A percentile compares a stretch with the other conserved stretches of the same genome.
Evolutionary conservation across 768 basidiomycete species (phyloP).

Genomic region (Auricularia sp.): DNA sequence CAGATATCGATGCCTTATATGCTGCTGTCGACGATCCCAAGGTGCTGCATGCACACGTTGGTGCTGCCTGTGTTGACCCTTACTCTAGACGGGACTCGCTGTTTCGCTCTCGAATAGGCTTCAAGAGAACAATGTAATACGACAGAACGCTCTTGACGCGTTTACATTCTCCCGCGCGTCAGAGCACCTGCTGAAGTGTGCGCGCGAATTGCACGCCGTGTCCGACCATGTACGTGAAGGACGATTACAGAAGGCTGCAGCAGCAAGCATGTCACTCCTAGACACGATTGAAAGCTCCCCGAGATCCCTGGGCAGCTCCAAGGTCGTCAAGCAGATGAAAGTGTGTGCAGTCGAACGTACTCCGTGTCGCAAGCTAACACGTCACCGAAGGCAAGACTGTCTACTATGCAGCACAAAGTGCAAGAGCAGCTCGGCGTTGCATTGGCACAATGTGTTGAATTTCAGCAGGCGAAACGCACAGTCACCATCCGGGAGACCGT

Average conservation of each 20-base stretch:
- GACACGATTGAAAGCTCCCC: slow-evolving; percentile 39
- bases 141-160: slow-evolving; percentile 50
- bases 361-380: slow-evolving; percentile 6
- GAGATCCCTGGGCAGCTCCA: slow-evolving; percentile 37
- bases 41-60: background rate
- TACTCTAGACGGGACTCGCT: background rate
- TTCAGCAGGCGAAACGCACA: slow-evolving; percentile 29
- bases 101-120: background rate
- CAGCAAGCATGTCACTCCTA: slow-evolving; percentile 33
- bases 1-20: background rate
- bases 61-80: background rate
- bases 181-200: slow-evolving; percentile 46
- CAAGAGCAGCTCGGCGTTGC: slow-evolving; percentile 68
- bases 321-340: slow-evolving; percentile 47
- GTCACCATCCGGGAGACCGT: background rate
- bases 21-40: background rate
- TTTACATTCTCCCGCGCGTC: slow-evolving; percentile 40
- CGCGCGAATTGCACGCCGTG: slow-evolving; percentile 35
- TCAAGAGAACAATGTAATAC: background rate
- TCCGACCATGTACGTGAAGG: slow-evolving; percentile 43
- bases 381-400: slow-evolving; percentile 40
- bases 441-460: slow-evolving; percentile 46
- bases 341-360: slow-evolving; percentile 29
- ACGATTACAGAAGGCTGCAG: slow-evolving; percentile 53
- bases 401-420: slow-evolving; percentile 43